Conservation (phyloP, 1,284 basidiomycete genomes). For the Jaminaea rosea region DNA sequence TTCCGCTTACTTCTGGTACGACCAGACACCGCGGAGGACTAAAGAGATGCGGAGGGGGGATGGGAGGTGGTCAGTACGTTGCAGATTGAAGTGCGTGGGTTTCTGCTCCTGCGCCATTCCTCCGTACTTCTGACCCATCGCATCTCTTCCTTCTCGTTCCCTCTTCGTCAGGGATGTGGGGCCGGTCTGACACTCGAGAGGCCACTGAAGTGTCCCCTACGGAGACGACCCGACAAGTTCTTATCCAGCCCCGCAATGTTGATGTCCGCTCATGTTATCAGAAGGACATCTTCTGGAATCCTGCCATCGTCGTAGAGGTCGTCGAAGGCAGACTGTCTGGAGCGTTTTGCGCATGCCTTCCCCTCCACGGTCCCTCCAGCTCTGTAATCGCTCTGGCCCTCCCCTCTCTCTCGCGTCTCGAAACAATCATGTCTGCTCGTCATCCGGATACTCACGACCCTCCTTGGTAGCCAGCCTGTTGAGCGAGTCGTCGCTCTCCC, state of each 20-base stretch:
- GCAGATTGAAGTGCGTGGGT: background rate
- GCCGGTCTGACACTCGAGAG: constrained; percentile 42
- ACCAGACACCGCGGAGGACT: constrained; percentile 43
- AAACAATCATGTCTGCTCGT: background rate
- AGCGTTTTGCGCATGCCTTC: constrained; percentile 14
- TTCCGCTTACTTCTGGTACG: constrained; percentile 22
- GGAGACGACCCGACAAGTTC: constrained; percentile 37
- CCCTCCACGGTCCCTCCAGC: background rate
- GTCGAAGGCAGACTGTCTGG: constrained; percentile 43
- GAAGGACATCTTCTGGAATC: constrained; percentile 29
- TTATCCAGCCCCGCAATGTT: constrained; percentile 29
- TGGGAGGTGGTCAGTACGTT: background rate
- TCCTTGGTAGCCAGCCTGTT: constrained; percentile 93
- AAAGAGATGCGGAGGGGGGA: background rate
- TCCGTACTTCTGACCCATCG: background rate
- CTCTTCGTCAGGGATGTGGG: constrained; percentile 19
- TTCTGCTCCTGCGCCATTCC: background rate
- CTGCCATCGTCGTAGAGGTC: constrained; percentile 26
- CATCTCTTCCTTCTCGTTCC: background rate
- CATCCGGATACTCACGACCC: constrained; percentile 63
- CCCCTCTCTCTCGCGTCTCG: background rate
- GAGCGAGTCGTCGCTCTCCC: constrained; percentile 92
- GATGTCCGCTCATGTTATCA: constrained; percentile 7
- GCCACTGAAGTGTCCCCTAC: too few species aligned
- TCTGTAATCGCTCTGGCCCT: background rate